phyloP scores from a whole-genome alignment of 1,139 yeast species.

The Blastobotrys elegans region DNA sequence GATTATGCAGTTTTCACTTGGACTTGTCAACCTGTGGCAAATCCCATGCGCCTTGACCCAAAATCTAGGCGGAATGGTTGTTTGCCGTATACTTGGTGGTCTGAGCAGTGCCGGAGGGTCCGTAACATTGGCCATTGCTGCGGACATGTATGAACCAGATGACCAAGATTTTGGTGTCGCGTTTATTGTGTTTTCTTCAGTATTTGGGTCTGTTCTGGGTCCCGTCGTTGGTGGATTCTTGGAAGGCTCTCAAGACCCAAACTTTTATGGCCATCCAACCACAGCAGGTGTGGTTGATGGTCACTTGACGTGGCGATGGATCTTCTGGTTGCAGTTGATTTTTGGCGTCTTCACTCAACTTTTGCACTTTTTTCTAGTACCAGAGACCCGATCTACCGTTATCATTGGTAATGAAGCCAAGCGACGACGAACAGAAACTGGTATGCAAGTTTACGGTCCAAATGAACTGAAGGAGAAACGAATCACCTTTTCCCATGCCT shows the following conservation, averaged over 20 bases:
- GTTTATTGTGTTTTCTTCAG: slow-evolving; percentile 38
- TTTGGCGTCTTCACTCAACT: slow-evolving; percentile 36
- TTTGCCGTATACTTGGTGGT: slow-evolving; percentile 33
- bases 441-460: slow-evolving; percentile 37
- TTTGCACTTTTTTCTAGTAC: slow-evolving; percentile 33
- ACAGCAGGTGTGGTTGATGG: slow-evolving; percentile 5
- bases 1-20: slow-evolving; percentile 35
- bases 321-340: slow-evolving; percentile 40
- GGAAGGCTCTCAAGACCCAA: slow-evolving; percentile 20
- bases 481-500: slow-evolving; percentile 28
- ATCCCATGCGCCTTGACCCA: slow-evolving; percentile 37
- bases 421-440: slow-evolving; percentile 32
- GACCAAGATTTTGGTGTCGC: slow-evolving; percentile 40
- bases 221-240: slow-evolving; percentile 40
- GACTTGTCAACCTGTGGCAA: slow-evolving; percentile 39
- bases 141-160: slow-evolving; percentile 40
- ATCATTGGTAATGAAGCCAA: slow-evolving; percentile 37
- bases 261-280: slow-evolving; percentile 10
- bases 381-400: slow-evolving; percentile 36
- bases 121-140: slow-evolving; percentile 40
- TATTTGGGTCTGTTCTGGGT: slow-evolving; percentile 39
- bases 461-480: slow-evolving; percentile 23
- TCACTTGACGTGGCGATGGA: slow-evolving; percentile 35
- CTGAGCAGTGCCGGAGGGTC: slow-evolving; percentile 39
- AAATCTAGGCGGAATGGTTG: slow-evolving; percentile 34